Evolutionary conservation across 2,329 filamentous ascomycete species (phyloP).

Genomic region (Acrocalymma vagum): DNA sequence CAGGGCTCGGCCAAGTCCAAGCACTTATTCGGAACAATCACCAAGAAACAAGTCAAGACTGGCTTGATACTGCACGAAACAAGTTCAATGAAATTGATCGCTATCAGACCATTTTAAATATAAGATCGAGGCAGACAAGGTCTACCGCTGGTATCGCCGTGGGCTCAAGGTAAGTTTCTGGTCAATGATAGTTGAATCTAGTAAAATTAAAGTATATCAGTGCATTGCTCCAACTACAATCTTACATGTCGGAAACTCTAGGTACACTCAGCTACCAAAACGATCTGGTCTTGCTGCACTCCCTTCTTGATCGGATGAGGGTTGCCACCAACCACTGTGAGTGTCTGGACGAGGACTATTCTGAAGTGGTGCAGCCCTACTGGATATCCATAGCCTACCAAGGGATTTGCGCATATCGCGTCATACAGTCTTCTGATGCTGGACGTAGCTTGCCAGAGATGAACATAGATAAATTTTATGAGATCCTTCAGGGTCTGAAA

Average conservation of each 20-base stretch:
- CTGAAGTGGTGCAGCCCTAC: conserved; percentile 18
- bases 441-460: conserved; percentile 1
- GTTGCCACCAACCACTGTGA: conserved; percentile 8
- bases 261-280: conserved; percentile 6
- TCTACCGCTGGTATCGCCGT: conserved; percentile 13
- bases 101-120: conserved; percentile 2
- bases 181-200: neutral
- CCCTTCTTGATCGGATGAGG: conserved; percentile 10
- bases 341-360: conserved; percentile 14
- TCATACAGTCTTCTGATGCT: conserved; percentile 3
- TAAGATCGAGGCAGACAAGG: conserved; percentile 2
- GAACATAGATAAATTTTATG: conserved; percentile 11
- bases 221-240: conserved; percentile 22
- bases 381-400: conserved; percentile 18
- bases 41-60: conserved; percentile 1
- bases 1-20: conserved; percentile 16
- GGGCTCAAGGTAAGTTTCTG: conserved; percentile 4
- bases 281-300: conserved; percentile 5
- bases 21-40: conserved; percentile 17
- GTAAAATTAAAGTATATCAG: conserved; percentile 1
- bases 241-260: conserved; percentile 11
- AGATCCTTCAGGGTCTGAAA: conserved; percentile 7
- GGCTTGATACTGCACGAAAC: neutral
- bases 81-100: conserved; percentile 7
- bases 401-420: conserved; percentile 6